These are phyloP conservation scores for Boechera divaricarpa DNA, from an alignment of 345 rosid genomes.

Conservation along the genomic window DNA sequence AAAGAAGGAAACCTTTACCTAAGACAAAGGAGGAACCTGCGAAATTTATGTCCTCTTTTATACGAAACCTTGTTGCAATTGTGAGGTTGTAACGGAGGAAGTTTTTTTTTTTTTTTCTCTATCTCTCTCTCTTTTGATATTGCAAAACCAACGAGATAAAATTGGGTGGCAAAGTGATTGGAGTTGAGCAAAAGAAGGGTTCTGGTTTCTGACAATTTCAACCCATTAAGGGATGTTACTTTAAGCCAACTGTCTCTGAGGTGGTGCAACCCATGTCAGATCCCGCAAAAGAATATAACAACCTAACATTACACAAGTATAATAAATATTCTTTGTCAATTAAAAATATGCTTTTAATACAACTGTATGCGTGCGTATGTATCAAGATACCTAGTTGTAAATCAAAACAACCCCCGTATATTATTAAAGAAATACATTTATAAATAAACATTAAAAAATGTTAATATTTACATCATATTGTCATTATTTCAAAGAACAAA, in stretches of 20 bases:
- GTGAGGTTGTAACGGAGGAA: conserved; percentile 43
- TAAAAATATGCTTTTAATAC: background rate
- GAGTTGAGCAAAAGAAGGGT: conserved; percentile 56
- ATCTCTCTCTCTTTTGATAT: conserved; percentile 34
- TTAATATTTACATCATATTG: no score
- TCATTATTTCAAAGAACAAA: no score
- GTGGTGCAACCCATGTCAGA: conserved; percentile 47
- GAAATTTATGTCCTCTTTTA: conserved; percentile 49
- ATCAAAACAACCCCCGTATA: background rate
- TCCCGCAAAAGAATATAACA: conserved; percentile 31
- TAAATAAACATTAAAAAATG: no score
- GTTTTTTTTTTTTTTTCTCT: background rate
- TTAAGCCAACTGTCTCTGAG: conserved; percentile 47
- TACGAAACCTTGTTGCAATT: conserved; percentile 48
- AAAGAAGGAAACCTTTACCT: conserved; percentile 40
- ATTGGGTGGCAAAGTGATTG: conserved; percentile 48
- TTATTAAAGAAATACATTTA: no score
- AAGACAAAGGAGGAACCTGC: conserved; percentile 52
- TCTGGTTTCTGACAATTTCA: conserved; percentile 57
- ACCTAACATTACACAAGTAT: conserved; percentile 21
- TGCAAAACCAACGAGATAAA: conserved; percentile 43
- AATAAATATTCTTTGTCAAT: background rate
- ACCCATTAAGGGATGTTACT: conserved; percentile 27
- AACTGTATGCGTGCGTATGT: conserved; percentile 18
- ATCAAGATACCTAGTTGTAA: conserved; percentile 39